Evolutionary conservation across 139 green algal genomes (phyloP).

Genomic region (Pedinophyceae sp.): DNA sequence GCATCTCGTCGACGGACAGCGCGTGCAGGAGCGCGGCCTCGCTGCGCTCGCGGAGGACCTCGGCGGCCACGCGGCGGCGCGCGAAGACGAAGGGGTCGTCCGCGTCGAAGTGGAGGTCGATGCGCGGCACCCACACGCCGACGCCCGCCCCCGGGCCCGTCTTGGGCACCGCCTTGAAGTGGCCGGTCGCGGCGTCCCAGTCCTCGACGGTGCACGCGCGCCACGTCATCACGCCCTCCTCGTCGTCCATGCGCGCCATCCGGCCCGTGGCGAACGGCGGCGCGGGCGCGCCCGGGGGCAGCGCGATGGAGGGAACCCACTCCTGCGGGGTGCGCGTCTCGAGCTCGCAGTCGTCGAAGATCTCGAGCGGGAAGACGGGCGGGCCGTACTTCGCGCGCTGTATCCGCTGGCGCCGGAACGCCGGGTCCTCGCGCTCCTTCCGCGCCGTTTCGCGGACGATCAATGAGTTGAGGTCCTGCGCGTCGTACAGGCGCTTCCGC

Average conservation of each 20-base stretch:
- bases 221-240: slow-evolving; percentile 11
- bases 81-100: slow-evolving; percentile 53
- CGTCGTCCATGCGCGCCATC: slow-evolving; percentile 5
- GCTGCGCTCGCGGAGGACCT: slow-evolving; percentile 15
- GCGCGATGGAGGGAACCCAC: slow-evolving; percentile 29
- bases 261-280: neutral
- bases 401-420: no score
- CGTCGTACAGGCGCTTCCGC: slow-evolving; percentile 35
- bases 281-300: slow-evolving; percentile 7
- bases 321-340: slow-evolving; percentile 31
- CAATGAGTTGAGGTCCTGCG: slow-evolving; percentile 17
- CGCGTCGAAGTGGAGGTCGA: slow-evolving; percentile 50
- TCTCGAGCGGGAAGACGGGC: slow-evolving; percentile 20
- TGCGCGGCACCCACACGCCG: slow-evolving; percentile 21
- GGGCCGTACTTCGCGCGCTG: no score
- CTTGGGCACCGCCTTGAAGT: neutral
- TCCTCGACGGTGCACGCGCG: slow-evolving; percentile 21
- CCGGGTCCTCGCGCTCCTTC: slow-evolving; percentile 14
- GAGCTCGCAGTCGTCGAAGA: slow-evolving; percentile 53
- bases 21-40: slow-evolving; percentile 43
- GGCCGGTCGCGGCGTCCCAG: slow-evolving; percentile 4
- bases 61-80: slow-evolving; percentile 27
- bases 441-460: slow-evolving; percentile 20
- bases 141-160: no score
- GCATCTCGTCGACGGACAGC: slow-evolving; percentile 66